phyloP scores from a whole-genome alignment of 306 rosid species.

The Cucurbita maxima region DNA sequence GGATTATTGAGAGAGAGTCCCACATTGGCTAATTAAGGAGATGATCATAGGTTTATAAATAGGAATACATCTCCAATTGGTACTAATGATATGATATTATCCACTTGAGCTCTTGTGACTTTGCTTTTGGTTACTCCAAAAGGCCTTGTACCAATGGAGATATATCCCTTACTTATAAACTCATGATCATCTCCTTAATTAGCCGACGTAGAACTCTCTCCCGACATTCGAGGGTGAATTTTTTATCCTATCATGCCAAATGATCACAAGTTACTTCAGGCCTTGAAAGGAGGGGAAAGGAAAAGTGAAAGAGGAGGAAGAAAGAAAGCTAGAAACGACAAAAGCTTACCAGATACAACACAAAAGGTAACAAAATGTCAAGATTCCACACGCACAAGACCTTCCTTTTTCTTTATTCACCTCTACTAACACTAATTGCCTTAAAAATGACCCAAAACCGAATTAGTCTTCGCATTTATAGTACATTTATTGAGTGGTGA shows the following conservation, averaged over 20 bases:
- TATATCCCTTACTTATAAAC: too few species aligned
- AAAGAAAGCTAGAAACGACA: not conserved
- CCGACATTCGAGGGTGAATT: not conserved
- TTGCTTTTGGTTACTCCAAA: too few species aligned
- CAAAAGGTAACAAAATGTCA: conserved; percentile 28
- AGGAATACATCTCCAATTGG: too few species aligned
- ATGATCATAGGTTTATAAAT: too few species aligned
- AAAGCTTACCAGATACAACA: not conserved
- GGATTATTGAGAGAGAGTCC: too few species aligned
- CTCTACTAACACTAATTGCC: not conserved
- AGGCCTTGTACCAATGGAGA: too few species aligned
- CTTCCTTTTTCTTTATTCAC: not conserved
- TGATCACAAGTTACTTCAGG: not conserved
- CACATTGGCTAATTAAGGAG: too few species aligned
- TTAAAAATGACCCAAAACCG: not conserved
- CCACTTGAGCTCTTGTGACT: too few species aligned
- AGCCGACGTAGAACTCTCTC: too few species aligned
- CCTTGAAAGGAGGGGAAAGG: not conserved
- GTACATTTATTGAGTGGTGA: not conserved
- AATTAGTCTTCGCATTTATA: not conserved
- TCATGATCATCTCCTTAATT: too few species aligned
- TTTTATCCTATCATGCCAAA: not conserved
- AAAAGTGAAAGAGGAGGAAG: not conserved
- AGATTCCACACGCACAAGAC: conserved; percentile 45
- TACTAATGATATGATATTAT: too few species aligned